These are phyloP conservation scores for Euphorbia tirucalli DNA, from an alignment of 345 rosid genomes.

Conservation along the genomic window DNA sequence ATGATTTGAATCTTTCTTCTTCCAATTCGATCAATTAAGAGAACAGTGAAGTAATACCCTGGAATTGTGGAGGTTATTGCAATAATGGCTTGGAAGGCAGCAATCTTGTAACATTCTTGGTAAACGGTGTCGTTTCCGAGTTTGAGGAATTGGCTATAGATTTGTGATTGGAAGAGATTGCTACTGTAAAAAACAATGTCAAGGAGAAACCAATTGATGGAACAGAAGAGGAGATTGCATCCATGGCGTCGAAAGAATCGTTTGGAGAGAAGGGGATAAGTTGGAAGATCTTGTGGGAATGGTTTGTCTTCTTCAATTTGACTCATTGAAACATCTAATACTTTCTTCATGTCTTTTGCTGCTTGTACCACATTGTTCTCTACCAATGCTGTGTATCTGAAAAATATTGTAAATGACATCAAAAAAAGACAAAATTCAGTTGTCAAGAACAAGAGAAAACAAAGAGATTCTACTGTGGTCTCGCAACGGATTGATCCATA, in stretches of 20 bases:
- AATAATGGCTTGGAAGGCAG: constrained; percentile 40
- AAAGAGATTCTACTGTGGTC: too few relatives aligned
- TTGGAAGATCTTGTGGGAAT: constrained; percentile 20
- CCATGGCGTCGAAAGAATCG: constrained; percentile 62
- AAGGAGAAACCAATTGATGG: constrained; percentile 59
- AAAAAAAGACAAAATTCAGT: too few relatives aligned
- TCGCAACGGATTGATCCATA: too few relatives aligned
- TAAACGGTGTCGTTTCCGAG: constrained; percentile 17
- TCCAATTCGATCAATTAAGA: constrained; percentile 61
- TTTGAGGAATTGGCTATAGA: constrained; percentile 26
- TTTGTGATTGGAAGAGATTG: constrained; percentile 62
- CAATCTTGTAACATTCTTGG: constrained; percentile 42
- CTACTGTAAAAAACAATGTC: constrained; percentile 64
- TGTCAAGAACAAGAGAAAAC: too few relatives aligned
- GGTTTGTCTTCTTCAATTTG: constrained; percentile 45
- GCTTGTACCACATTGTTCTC: constrained; percentile 56
- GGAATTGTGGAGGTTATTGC: constrained; percentile 62
- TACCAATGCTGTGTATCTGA: constrained; percentile 72
- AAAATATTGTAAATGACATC: too few relatives aligned
- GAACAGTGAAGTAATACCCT: constrained; percentile 65
- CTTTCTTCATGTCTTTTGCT: constrained; percentile 61
- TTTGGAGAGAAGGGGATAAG: constrained; percentile 53
- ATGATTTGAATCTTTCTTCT: constrained; percentile 57
- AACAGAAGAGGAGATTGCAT: constrained; percentile 53
- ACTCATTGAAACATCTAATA: constrained; percentile 46